Conservation (phyloP, 2,329 filamentous ascomycete genomes). For the Trichoderma sp. region DNA sequence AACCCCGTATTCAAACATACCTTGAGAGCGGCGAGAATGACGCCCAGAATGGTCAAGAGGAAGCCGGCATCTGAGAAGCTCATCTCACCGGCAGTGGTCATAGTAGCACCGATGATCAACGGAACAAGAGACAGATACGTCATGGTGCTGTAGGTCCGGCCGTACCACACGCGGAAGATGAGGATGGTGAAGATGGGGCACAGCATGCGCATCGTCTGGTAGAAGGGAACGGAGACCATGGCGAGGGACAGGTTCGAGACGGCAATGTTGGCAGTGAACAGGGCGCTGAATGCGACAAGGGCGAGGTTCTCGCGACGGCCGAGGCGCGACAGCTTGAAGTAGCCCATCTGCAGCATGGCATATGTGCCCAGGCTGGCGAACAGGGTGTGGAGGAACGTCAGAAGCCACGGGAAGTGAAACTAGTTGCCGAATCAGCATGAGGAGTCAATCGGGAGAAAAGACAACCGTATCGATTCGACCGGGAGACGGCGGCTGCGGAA, state of each 20-base stretch:
- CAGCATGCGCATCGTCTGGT: slow-evolving; percentile 65
- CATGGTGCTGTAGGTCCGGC: slow-evolving; percentile 55
- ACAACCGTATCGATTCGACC: not conserved
- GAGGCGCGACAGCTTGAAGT: slow-evolving; percentile 56
- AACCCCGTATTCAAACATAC: slow-evolving; percentile 35
- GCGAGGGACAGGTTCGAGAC: slow-evolving; percentile 64
- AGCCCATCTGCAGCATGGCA: slow-evolving; percentile 53
- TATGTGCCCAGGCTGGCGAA: slow-evolving; percentile 60
- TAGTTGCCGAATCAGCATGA: slow-evolving; percentile 35
- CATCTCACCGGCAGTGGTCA: slow-evolving; percentile 65
- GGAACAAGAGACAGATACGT: slow-evolving; percentile 64
- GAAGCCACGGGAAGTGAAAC: slow-evolving; percentile 63
- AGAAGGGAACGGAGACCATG: slow-evolving; percentile 66
- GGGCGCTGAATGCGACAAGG: slow-evolving; percentile 60
- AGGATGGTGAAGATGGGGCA: slow-evolving; percentile 64
- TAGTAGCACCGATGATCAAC: slow-evolving; percentile 60
- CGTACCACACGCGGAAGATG: slow-evolving; percentile 60
- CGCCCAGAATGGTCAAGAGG: slow-evolving; percentile 56
- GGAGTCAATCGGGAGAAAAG: not conserved
- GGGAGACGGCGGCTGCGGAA: not conserved
- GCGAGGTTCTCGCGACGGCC: slow-evolving; percentile 56
- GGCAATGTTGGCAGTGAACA: slow-evolving; percentile 66
- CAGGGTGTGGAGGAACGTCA: slow-evolving; percentile 61
- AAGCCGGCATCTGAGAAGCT: slow-evolving; percentile 62
- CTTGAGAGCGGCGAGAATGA: slow-evolving; percentile 59